Base-by-base conservation (phyloP, 2,329 filamentous ascomycete species). In the Emergomyces africanus region DNA sequence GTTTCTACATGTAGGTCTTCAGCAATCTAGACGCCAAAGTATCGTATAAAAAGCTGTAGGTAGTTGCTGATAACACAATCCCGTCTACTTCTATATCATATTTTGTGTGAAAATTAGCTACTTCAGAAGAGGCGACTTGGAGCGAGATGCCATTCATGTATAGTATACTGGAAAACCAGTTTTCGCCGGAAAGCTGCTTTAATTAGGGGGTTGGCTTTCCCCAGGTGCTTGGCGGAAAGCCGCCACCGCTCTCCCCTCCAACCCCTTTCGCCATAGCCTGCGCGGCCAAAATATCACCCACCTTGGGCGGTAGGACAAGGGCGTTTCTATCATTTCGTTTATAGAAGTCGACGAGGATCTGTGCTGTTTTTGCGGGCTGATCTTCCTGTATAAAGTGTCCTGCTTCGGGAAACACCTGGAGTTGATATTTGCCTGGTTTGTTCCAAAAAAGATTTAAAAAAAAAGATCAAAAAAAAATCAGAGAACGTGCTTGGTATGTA, bases 311-410 rank as follows among this genome's bases (percentile, higher is more conserved):
- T 63, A 99, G 77, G 1, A 97, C 87, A 60, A 99, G 72, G 12
- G 86, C 82, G 66, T 84, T 90, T 61, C 91, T 81, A 74, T 97
- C 92, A 69, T 99, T 99, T 57, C 94, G 80, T 65, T 86, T 87
- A 69, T 94, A 92, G 70, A 99, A 97, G 70, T 99, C 94, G 1
- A 88, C 88, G 57, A 97, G 77, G 9, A 90, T 81, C 65, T 87
- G 79, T 0, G 94, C 94, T 49, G 88, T 95, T 77, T 92, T 95
- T 68, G 90, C 88, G 0, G 94, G 91, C 55, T 92, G 81, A 71
- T 99, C 94, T 72, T 99, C 94, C 64, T 99, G 94, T 59, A 99
- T 84, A 68, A 99, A 99, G 72, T 99, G 94, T 0, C 94, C 94
- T 1, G 94, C 90, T 70, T 96, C 89, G 0, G 94, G 91, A 66